Conservation (phyloP, 441 rosid species). For the Daphne laureola region DNA sequence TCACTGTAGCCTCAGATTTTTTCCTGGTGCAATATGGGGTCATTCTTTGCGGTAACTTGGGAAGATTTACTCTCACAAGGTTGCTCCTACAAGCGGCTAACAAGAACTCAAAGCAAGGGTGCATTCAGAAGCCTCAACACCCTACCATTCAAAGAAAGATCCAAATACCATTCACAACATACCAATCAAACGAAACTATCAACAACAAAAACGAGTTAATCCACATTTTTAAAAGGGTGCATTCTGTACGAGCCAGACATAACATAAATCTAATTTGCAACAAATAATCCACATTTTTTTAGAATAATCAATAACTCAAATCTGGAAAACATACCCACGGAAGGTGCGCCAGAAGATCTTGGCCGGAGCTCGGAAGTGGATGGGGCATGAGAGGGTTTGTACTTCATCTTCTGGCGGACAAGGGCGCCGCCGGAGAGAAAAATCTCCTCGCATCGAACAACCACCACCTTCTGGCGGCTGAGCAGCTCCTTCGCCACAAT, state of each 20-base stretch:
- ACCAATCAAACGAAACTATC: too few relatives aligned
- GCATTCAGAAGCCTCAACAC: slow-evolving; percentile 95
- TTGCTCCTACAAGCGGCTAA: too few relatives aligned
- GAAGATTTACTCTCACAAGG: too few relatives aligned
- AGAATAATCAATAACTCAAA: too few relatives aligned
- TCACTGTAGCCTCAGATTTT: too few relatives aligned
- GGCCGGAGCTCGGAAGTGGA: slow-evolving; percentile 64
- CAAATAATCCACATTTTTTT: too few relatives aligned
- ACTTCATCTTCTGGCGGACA: slow-evolving; percentile 65
- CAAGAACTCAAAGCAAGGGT: too few relatives aligned
- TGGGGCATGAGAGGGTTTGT: slow-evolving; percentile 71
- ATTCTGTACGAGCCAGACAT: too few relatives aligned
- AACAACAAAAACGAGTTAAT: not conserved
- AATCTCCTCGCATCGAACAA: slow-evolving; percentile 60
- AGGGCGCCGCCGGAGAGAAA: slow-evolving; percentile 60
- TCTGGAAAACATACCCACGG: slow-evolving; percentile 35
- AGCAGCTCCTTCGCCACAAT: slow-evolving; percentile 58
- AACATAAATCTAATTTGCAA: too few relatives aligned
- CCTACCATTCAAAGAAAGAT: slow-evolving; percentile 21
- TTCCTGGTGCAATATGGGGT: too few relatives aligned
- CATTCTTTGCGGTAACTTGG: too few relatives aligned
- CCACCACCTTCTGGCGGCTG: slow-evolving; percentile 54
- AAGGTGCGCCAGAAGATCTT: slow-evolving; percentile 68
- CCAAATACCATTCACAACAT: not conserved
- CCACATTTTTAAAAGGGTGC: slow-evolving; percentile 30